Base-by-base conservation (phyloP, 352 stramenopile species). In the Globisporangium paroecandrum region DNA sequence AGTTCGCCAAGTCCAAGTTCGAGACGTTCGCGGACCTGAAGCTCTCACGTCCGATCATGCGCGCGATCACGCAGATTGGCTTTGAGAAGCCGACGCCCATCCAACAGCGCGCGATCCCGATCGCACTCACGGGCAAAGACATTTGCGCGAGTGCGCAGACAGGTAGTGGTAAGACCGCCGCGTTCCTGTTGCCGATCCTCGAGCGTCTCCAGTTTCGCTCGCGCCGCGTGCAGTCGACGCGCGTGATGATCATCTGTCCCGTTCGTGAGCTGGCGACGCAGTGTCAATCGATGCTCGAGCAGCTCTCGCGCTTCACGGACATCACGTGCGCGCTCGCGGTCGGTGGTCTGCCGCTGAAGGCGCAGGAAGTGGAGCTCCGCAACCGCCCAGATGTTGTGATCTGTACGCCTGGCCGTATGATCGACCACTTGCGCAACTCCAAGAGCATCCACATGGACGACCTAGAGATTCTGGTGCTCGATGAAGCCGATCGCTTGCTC, bases 391-490 rank as follows among this genome's bases (percentile, higher is more conserved):
- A 99, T 72, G 89, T 99, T 36, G 94, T 99, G 46, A 96, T 99
- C 51, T 98, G 96, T 71, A 99, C 98, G 25, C 98, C 98, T 32
- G 98, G 98, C 41, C 92, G 98, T 66, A 96, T 99, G 79, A 90
- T 99, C 63, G 97, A 99, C 77, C 97, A 99, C 74, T 73, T 99
- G 61, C 94, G 91, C 66, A 99, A 99, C 81, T 98, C 94, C 1
- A 87, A 91, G 73, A 97, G 89, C 66, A 96, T 99, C 43, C 90
- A 98, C 71, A 89, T 99, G 77, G 97, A 99, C 73, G 97, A 99
- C 71, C 77, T 99, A 10, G 97, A 99, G 75, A 98, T 99, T 61
- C 75, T 99, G 27, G 96, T 99, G 43, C 75, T 97, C 56, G 89
- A 97, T 65, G 89, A 97, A 83, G 89, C 89, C 22, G 98, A 99